Base-by-base conservation (phyloP, 2,329 filamentous ascomycete genomes). In the Curvularia sp. region DNA sequence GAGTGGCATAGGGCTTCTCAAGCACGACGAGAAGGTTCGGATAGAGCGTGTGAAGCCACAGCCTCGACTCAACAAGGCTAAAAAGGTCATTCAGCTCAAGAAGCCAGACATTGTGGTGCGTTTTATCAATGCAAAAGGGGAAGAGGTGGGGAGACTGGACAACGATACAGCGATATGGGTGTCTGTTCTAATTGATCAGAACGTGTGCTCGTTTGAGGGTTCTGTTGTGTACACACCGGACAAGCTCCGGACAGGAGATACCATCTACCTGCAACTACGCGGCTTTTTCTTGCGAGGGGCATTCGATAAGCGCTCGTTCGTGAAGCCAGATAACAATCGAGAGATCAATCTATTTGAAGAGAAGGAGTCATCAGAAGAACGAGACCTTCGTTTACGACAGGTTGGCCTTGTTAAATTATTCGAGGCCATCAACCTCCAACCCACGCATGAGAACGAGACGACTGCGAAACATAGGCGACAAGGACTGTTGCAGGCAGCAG, bases 121-220 rank as follows among this genome's bases (percentile, higher is more conserved):
- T 1, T 98, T 99, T 71, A 96, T 91, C 0, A 96, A 92, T 69
- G 77, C 83, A 9, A 84, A 80, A 51, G 93, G 93, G 0, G 87
- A 89, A 54, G 95, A 99, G 75, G 85, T 99, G 48, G 95, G 95
- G 4, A 85, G 95, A 59, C 77, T 99, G 38, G 89, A 93, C 28
- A 94, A 93, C 68, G 93, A 98, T 33, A 88, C 88, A 5, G 93
- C 95, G 4, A 87, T 88, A 59, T 99, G 95, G 93, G 91, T 98
- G 5, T 97, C 95, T 3, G 89, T 93, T 0, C 79, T 99, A 66
- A 87, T 98, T 51, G 95, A 99, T 71, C 93, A 98, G 74, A 89
- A 90, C 31, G 85, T 97, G 3, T 97, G 93, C 80, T 85, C 81
- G 22, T 96, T 99, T 61, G 91, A 96, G 66, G 95, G 91, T 5